A percentile compares a stretch with the other conserved stretches of the same genome.
Evolutionary conservation across 306 rosid genomes (phyloP).

Genomic region (Casuarina equisetifolia): DNA sequence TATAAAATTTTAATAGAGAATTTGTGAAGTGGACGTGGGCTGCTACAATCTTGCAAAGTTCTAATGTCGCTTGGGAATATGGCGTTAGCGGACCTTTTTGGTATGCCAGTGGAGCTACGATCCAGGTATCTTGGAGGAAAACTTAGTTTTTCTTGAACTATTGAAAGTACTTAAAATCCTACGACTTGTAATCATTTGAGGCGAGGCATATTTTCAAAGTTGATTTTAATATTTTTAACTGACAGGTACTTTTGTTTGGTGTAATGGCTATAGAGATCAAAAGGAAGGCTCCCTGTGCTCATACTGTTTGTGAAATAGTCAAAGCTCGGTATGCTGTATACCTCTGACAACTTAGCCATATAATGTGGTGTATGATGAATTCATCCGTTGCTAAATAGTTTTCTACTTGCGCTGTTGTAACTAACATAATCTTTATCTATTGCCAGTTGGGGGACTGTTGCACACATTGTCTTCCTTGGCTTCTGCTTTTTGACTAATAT

Average conservation of each 20-base stretch:
- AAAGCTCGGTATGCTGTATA: slow-evolving; percentile 73
- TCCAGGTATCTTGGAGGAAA: slow-evolving; percentile 59
- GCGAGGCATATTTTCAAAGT: not conserved
- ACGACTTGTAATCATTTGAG: not conserved
- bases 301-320: slow-evolving; percentile 90
- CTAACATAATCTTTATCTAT: slow-evolving; percentile 22
- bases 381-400: slow-evolving; percentile 4
- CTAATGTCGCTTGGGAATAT: slow-evolving; percentile 96
- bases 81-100: slow-evolving; percentile 96
- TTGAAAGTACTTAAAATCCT: not conserved
- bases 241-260: slow-evolving; percentile 85
- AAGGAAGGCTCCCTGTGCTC: slow-evolving; percentile 95
- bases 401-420: not conserved
- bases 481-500: slow-evolving; percentile 91
- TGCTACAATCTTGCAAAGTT: slow-evolving; percentile 90
- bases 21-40: slow-evolving; percentile 91
- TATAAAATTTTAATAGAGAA: slow-evolving; percentile 10
- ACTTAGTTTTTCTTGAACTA: not conserved
- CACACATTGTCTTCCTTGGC: slow-evolving; percentile 75
- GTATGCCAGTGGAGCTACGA: slow-evolving; percentile 98
- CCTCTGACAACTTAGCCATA: not conserved
- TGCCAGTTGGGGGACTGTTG: slow-evolving; percentile 85
- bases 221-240: slow-evolving; percentile 1
- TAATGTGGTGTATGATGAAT: not conserved
- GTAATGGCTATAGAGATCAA: slow-evolving; percentile 95